phyloP scores from a whole-genome alignment of 2,329 filamentous ascomycete genomes.

The Sporothrix schenckii region DNA sequence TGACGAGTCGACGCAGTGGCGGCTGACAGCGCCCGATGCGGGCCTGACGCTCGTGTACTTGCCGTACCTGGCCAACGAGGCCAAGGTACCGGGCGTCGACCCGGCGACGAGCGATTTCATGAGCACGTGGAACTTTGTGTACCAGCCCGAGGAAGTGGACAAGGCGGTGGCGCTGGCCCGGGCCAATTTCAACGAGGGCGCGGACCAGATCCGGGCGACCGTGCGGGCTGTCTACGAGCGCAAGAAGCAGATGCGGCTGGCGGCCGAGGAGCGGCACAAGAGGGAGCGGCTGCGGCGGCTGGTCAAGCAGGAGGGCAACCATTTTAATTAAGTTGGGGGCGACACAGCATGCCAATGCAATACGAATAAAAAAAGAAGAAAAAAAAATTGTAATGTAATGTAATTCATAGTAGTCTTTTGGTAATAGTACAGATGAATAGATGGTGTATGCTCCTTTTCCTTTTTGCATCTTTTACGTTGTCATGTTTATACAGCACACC shows the following conservation, averaged over 20 bases:
- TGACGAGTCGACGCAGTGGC: constrained; percentile 67
- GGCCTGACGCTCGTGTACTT: constrained; percentile 91
- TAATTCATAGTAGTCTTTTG: constrained; percentile 27
- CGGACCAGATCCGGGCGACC: constrained; percentile 74
- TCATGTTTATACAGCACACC: constrained; percentile 22
- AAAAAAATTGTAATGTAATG: background rate
- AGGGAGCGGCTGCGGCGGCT: constrained; percentile 51
- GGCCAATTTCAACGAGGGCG: constrained; percentile 84
- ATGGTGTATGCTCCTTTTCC: constrained; percentile 19
- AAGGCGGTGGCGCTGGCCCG: constrained; percentile 77
- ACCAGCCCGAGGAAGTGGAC: constrained; percentile 88
- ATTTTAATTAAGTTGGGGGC: constrained; percentile 55
- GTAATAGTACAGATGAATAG: constrained; percentile 27
- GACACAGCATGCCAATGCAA: background rate
- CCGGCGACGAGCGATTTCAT: constrained; percentile 83
- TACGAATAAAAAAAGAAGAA: background rate
- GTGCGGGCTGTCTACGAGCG: constrained; percentile 90
- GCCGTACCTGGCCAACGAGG: constrained; percentile 78
- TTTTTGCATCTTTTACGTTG: constrained; percentile 10
- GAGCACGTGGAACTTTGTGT: constrained; percentile 98
- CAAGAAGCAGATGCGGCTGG: constrained; percentile 71
- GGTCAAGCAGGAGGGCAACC: constrained; percentile 63
- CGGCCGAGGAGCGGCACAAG: constrained; percentile 44
- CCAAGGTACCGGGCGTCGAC: constrained; percentile 75
- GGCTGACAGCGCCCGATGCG: constrained; percentile 73